Conservation (phyloP, 805 yeast species). For the Zygosaccharomyces kombuchaensis region DNA sequence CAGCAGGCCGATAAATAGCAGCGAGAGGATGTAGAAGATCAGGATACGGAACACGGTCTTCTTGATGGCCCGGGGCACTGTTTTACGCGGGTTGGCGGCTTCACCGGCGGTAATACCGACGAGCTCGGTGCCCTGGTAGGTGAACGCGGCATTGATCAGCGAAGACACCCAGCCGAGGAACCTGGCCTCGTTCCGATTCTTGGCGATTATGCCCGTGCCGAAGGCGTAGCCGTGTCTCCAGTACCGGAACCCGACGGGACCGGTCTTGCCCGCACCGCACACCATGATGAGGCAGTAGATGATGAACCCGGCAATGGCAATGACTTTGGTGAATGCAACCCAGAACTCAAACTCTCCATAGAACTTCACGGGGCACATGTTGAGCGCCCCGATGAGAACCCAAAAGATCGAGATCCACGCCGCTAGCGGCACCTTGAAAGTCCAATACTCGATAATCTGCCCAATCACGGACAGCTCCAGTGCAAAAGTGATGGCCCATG, state of each 20-base stretch:
- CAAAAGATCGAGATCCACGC: constrained; percentile 71
- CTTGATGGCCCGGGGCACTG: constrained; percentile 68
- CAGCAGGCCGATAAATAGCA: constrained; percentile 64
- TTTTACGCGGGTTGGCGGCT: constrained; percentile 60
- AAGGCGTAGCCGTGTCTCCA: constrained; percentile 79
- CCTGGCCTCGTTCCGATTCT: constrained; percentile 47
- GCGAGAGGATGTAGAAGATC: constrained; percentile 58
- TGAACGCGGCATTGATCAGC: constrained; percentile 69
- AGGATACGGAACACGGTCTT: constrained; percentile 64
- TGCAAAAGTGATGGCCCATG: constrained; percentile 75
- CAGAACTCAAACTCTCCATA: constrained; percentile 78
- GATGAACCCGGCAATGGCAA: constrained; percentile 68
- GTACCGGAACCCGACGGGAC: constrained; percentile 74
- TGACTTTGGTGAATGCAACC: constrained; percentile 61
- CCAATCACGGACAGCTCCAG: constrained; percentile 70
- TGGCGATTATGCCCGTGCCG: constrained; percentile 59
- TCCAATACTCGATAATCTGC: constrained; percentile 62
- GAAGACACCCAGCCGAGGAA: constrained; percentile 69
- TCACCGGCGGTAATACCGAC: constrained; percentile 77
- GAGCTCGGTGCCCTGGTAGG: constrained; percentile 75
- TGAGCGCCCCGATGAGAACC: constrained; percentile 48
- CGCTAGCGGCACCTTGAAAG: constrained; percentile 60
- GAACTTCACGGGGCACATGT: constrained; percentile 62
- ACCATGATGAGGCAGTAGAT: constrained; percentile 66
- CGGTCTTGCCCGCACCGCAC: constrained; percentile 65